Base-by-base conservation (phyloP, 2,329 filamentous ascomycete species). In the Fusarium illudens region DNA sequence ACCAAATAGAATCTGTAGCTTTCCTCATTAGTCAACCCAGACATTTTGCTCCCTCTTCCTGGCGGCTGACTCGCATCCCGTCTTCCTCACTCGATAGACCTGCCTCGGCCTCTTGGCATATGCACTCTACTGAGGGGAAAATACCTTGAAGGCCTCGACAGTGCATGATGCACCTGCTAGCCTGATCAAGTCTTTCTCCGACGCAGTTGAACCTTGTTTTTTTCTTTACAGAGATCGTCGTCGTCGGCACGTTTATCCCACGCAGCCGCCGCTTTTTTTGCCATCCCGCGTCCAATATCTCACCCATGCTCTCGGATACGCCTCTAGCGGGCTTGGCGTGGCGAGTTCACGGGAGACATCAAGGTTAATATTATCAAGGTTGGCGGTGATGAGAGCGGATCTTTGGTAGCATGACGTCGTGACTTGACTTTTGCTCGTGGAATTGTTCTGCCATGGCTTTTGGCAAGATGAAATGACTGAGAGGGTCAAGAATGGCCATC, bases 131-230 rank as follows among this genome's bases (percentile, higher is more conserved):
- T 34, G 48, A 51, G 48, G 29, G 17, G 29, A 30, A 10, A 17
- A 29, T 30, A 57, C 54, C 54, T 57, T 57, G 54, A 57, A 57
- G 54, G 54, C 30, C 32, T 30, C n/a, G 27, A 46, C 36, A 25
- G 39, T 32, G 37, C 39, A 34, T 11, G 32, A 50, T 32, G 27
- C 12, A 32, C 13, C 10, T 13, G 12, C 29, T 22, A 33, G 27
- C 30, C 48, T 4, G 30, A 51, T 33, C 6, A 19, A 34, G 29
- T 12, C 19, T 12, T 22, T 34, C 20, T 22, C 48, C 48, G 13
- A 51, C 27, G 48, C 17, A 17, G 15, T 25, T 25, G 30, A 25
- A 25, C 30, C 29, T 20, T 30, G 25, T 7, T 19, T 29, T 7
- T 19, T 29, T 20, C 46, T 49, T 20, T 5, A 20, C 1, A 10